Base-by-base conservation (phyloP, 2,329 filamentous ascomycete species). In the Chaetomiaceae sp. region DNA sequence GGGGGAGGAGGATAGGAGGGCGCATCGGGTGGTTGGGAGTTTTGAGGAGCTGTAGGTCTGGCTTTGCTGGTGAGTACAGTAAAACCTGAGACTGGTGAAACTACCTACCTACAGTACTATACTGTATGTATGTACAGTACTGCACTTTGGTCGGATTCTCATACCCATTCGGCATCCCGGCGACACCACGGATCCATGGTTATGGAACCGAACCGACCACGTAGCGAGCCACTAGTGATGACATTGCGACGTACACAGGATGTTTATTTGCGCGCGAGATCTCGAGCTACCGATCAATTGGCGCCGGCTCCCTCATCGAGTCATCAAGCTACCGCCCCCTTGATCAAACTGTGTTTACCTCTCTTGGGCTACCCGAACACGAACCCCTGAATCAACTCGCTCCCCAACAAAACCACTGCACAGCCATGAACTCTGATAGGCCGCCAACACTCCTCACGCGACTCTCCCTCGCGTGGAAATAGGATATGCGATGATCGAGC, bases 1-100 rank as follows among this genome's bases (percentile, higher is more conserved):
- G 57, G 73, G 77, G 10, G 68, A 71, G 18, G 74, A 76, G 23
- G 59, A 57, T 2, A 53, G 62, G 44, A 52, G 53, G 37, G 45
- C 47, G 54, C 62, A 69, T 53, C 57, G 34, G 49, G 64, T 69
- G 20, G 59, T 70, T 42, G 57, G 50, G 29, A 66, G 58, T 43
- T 68, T 75, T 57, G 64, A 62, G 14, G 62, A 65, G 49, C 49
- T 63, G 32, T 61, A 48, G 48, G 11, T 25, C 21, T 5, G n/a
- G n/a, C n/a, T n/a, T n/a, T n/a, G n/a, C n/a, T n/a, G n/a, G n/a
- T n/a, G n/a, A n/a, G n/a, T n/a, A n/a, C n/a, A n/a, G n/a, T n/a
- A n/a, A n/a, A n/a, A n/a, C n/a, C n/a, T n/a, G n/a, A n/a, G n/a
- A n/a, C n/a, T n/a, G n/a, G n/a, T n/a, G n/a, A n/a, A n/a, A n/a